Evolutionary conservation across 108 stramenopile genomes (phyloP).

Genomic region (Chaetoceros muelleri): DNA sequence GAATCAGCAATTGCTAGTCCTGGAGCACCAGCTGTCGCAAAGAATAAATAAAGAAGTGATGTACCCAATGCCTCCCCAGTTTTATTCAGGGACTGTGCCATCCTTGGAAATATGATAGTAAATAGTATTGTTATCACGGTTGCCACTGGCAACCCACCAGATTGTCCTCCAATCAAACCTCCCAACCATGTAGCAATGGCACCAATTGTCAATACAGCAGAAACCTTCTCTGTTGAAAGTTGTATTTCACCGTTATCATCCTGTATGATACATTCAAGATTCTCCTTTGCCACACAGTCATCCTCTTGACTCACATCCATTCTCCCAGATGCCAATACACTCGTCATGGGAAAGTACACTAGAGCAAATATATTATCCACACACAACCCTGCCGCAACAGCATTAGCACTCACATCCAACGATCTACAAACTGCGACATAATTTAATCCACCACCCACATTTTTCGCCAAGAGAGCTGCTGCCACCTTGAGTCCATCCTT

Average conservation of each 20-base stretch:
- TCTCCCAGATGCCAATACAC: slow-evolving; percentile 32
- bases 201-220: slow-evolving; percentile 34
- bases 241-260: not conserved
- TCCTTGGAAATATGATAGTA: slow-evolving; percentile 30
- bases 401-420: slow-evolving; percentile 35
- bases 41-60: slow-evolving; percentile 58
- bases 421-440: slow-evolving; percentile 63
- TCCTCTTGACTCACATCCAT: slow-evolving; percentile 30
- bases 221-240: slow-evolving; percentile 9
- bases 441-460: slow-evolving; percentile 80
- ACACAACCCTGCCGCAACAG: slow-evolving; percentile 58
- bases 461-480: slow-evolving; percentile 69
- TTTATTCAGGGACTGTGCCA: slow-evolving; percentile 11
- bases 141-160: slow-evolving; percentile 40
- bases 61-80: slow-evolving; percentile 53
- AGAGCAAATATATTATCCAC: slow-evolving; percentile 74
- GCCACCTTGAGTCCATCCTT: slow-evolving; percentile 54
- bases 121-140: slow-evolving; percentile 52
- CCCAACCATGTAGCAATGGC: slow-evolving; percentile 38
- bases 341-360: slow-evolving; percentile 64
- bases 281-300: not conserved
- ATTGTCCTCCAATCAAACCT: slow-evolving; percentile 16
- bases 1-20: slow-evolving; percentile 61
- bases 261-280: not conserved
- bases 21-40: slow-evolving; percentile 76